Conservation (phyloP, 2,329 filamentous ascomycete species). For the Fusarium sp. region DNA sequence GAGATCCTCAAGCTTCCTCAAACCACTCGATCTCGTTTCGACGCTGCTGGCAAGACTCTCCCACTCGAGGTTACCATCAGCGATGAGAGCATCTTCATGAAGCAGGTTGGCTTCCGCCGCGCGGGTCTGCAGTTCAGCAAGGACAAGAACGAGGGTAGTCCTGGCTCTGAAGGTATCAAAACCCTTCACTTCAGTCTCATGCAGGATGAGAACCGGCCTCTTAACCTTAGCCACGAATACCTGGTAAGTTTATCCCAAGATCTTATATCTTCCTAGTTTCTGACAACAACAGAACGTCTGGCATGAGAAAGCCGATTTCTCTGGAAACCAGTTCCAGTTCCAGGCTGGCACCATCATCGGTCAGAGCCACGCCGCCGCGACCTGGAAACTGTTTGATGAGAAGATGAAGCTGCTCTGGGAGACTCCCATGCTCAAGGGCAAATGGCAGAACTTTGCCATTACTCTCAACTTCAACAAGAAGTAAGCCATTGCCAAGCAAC, state of each 20-base stretch:
- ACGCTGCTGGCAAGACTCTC: conserved; percentile 53
- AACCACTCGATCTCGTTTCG: conserved; percentile 52
- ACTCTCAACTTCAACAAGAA: conserved; percentile 67
- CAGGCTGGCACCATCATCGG: conserved; percentile 66
- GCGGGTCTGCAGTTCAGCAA: conserved; percentile 49
- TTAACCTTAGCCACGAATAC: conserved; percentile 72
- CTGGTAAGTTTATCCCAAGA: conserved; percentile 51
- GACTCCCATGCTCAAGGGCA: conserved; percentile 59
- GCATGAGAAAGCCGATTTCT: conserved; percentile 59
- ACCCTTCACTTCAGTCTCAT: conserved; percentile 70
- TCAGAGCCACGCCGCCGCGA: conserved; percentile 50
- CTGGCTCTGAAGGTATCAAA: conserved; percentile 63
- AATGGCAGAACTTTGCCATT: conserved; percentile 72
- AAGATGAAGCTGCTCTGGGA: conserved; percentile 63
- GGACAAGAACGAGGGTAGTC: conserved; percentile 59
- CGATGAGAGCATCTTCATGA: conserved; percentile 69
- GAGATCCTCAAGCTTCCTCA: conserved; percentile 59
- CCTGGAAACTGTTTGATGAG: conserved; percentile 60
- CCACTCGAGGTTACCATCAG: conserved; percentile 66
- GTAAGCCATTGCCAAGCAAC: conserved; percentile 50
- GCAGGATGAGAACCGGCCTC: conserved; percentile 60
- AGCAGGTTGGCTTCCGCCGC: conserved; percentile 70
- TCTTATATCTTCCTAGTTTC: fast-evolving
- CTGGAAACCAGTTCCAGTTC: conserved; percentile 64
- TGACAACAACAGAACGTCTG: conserved; percentile 51